Evolutionary conservation across 768 basidiomycete species (phyloP).

Genomic region (Tulasnella sp.): DNA sequence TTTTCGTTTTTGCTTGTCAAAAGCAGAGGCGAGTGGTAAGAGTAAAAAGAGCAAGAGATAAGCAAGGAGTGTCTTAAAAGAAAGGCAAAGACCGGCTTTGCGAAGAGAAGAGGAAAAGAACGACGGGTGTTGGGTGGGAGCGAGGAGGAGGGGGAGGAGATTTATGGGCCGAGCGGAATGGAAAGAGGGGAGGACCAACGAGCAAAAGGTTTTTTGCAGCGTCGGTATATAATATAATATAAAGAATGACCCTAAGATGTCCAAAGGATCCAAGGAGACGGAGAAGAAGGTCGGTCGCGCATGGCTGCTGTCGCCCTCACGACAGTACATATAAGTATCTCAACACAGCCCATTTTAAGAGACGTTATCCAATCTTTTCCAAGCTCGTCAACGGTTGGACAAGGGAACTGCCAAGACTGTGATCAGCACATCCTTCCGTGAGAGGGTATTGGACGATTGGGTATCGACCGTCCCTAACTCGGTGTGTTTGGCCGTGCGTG

Average conservation of each 20-base stretch:
- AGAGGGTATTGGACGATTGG: too few relatives aligned
- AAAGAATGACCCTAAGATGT: not conserved
- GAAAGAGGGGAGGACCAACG: too few relatives aligned
- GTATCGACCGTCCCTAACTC: too few relatives aligned
- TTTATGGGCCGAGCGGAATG: too few relatives aligned
- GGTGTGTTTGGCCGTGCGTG: too few relatives aligned
- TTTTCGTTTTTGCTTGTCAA: conserved; percentile 9
- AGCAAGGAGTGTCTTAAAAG: conserved; percentile 3
- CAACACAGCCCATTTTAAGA: too few relatives aligned
- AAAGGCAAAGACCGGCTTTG: conserved; percentile 13
- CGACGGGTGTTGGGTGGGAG: not conserved
- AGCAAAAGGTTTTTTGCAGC: too few relatives aligned
- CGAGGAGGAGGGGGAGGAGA: not conserved
- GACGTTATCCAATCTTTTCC: too few relatives aligned
- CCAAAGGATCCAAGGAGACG: not conserved
- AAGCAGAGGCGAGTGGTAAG: not conserved
- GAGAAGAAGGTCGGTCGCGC: not conserved
- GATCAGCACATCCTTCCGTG: too few relatives aligned
- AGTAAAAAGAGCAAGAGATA: conserved; percentile 2
- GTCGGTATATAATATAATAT: too few relatives aligned
- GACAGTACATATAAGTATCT: not conserved
- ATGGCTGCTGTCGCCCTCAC: not conserved
- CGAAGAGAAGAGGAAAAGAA: not conserved
- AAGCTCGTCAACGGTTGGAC: too few relatives aligned
- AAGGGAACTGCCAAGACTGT: too few relatives aligned